A percentile compares a stretch with the other conserved stretches of the same genome.
Conservation (phyloP, 345 rosid genomes). For the Viola odorata region DNA sequence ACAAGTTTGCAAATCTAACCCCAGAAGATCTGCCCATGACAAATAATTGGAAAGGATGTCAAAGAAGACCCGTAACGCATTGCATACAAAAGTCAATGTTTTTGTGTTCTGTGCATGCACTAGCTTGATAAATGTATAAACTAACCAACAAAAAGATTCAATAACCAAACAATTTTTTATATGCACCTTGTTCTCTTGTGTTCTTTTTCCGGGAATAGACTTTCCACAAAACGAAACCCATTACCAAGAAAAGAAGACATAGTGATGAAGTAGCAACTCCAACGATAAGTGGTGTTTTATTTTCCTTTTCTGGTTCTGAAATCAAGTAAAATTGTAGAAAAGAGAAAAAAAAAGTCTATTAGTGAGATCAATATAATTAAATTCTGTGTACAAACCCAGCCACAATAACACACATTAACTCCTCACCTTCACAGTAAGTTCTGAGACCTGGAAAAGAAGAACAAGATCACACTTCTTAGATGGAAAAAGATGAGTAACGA, state of each 20-base stretch:
- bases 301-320: not conserved
- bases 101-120: not conserved
- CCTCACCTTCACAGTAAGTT: constrained; percentile 41
- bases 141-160: not conserved
- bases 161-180: not conserved
- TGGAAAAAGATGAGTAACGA: not conserved
- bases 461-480: not conserved
- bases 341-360: too few relatives aligned
- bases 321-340: not conserved
- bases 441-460: constrained; percentile 40
- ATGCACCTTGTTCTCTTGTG: constrained; percentile 52
- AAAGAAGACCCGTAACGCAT: not conserved
- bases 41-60: not conserved
- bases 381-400: constrained; percentile 30
- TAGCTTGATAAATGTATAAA: too few relatives aligned
- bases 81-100: too few relatives aligned
- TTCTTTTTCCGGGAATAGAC: constrained; percentile 26
- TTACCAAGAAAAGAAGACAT: not conserved
- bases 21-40: constrained; percentile 43
- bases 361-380: too few relatives aligned
- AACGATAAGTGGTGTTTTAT: constrained; percentile 2
- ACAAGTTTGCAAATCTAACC: constrained; percentile 69
- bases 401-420: constrained; percentile 55
- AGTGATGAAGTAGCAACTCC: constrained; percentile 5
- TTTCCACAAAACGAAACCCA: constrained; percentile 20